Evolutionary conservation across 768 basidiomycete species (phyloP).

Genomic region (Mycena capillaripes): DNA sequence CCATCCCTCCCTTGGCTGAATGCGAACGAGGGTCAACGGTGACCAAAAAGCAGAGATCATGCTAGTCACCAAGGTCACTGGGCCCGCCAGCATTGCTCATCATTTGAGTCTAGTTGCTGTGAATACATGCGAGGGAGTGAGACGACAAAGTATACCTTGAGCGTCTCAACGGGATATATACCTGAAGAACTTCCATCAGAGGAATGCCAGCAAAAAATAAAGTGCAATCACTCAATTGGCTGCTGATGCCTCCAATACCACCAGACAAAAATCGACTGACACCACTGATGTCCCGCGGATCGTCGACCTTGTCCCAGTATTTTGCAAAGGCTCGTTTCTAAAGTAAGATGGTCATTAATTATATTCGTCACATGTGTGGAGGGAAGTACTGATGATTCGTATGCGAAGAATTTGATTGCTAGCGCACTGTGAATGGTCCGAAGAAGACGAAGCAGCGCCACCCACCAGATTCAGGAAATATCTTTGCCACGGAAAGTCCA

Average conservation of each 20-base stretch:
- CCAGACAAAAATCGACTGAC: constrained; percentile 95
- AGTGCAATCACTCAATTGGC: constrained; percentile 83
- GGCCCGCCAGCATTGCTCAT: constrained; percentile 83
- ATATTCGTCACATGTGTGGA: constrained; percentile 19
- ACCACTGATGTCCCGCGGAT: constrained; percentile 90
- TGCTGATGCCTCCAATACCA: constrained; percentile 94
- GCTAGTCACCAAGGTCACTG: constrained; percentile 18
- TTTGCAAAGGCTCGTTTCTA: constrained; percentile 96
- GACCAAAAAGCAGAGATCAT: neutral
- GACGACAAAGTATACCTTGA: constrained; percentile 72
- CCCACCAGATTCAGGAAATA: constrained; percentile 88
- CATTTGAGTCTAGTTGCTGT: constrained; percentile 82
- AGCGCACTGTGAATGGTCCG: neutral
- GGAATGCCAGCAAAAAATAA: constrained; percentile 18
- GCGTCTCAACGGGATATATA: constrained; percentile 96
- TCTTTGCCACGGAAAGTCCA: constrained; percentile 93
- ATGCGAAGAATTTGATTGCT: constrained; percentile 97
- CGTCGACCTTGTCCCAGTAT: constrained; percentile 92
- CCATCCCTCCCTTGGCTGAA: constrained; percentile 22
- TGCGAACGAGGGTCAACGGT: constrained; percentile 16
- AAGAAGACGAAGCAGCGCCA: neutral
- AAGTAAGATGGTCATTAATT: constrained; percentile 19
- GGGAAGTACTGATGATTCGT: constrained; percentile 87
- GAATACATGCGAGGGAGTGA: constrained; percentile 36
- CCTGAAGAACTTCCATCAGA: constrained; percentile 60